Base-by-base conservation (phyloP, 176 grass and related monocot species). In the Thinopyrum elongatum region DNA sequence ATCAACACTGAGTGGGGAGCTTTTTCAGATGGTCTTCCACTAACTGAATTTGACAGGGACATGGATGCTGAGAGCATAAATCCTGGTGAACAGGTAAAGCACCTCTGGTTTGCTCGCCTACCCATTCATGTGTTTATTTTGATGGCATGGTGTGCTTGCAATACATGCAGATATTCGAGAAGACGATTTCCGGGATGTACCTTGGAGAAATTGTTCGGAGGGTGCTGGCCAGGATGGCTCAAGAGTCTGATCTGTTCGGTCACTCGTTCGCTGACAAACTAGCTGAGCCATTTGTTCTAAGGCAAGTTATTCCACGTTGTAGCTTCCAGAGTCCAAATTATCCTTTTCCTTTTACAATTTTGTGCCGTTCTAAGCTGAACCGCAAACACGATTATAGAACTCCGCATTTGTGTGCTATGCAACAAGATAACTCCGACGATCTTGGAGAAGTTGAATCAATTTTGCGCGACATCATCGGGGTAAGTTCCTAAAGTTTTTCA, bases 101-200 rank as follows among this genome's bases (percentile, higher is more conserved):
- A 53, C 2, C 35, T 84, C 3, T 21, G 0, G 8, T 66, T 30
- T 16, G 4, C 19, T 62, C 0, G 2, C 26, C 0, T 80, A 25
- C 26, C 0, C 0, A 0, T 5, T 53, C 3, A 47, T 74, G 4
- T 53, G 21, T 4, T 28, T 26, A 10, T 61, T 64, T 15, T 36
- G 2, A 25, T 23, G 16, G 49, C 3, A 5, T 38, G n/a, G 6
- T 85, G 2, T 55, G 17, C 30, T 55, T 47, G 1, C 29, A 39
- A 66, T 44, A 2, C 73, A 1, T 16, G 11, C 67, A 95, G 93
- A 95, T 95, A 86, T 95, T 88, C 23, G 93, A 95, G 82, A 95
- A 95, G 78, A 91, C 87, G 34, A 95, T 95, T 64, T 95, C 93
- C 2, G 90, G 93, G 63, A 92, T 95, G 90, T 95, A 95, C 74